A percentile compares a stretch with the other conserved stretches of the same genome.
phyloP scores from a whole-genome alignment of 345 rosid species.

The Capsella bursapastoris region DNA sequence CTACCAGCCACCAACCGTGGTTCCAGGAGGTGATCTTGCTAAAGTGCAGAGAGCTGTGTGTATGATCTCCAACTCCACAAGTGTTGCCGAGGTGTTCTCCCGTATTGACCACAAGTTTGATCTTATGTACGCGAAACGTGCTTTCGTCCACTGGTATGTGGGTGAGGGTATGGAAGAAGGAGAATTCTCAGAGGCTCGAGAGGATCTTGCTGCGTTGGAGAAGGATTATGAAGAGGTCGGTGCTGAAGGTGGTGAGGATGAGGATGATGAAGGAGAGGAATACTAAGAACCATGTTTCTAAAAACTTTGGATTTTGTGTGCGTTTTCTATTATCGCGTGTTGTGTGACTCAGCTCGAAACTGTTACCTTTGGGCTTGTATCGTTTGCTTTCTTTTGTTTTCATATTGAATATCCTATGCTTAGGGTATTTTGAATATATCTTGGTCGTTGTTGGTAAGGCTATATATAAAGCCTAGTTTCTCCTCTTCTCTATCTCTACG shows the following conservation, averaged over 20 bases:
- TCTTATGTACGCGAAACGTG: constrained; percentile 78
- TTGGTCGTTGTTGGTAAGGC: too few species aligned
- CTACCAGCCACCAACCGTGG: constrained; percentile 84
- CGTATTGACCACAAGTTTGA: constrained; percentile 80
- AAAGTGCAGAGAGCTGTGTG: constrained; percentile 82
- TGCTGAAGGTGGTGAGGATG: constrained; percentile 76
- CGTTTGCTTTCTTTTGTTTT: too few species aligned
- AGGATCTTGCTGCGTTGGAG: constrained; percentile 80
- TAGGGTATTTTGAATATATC: too few species aligned
- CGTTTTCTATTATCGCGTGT: neutral
- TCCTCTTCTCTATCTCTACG: too few species aligned
- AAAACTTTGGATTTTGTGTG: neutral
- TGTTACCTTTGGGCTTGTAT: constrained; percentile 4
- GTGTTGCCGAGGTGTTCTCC: constrained; percentile 78
- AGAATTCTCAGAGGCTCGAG: constrained; percentile 80
- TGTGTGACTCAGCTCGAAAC: constrained; percentile 22
- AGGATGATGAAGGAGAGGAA: constrained; percentile 64
- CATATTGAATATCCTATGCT: too few species aligned
- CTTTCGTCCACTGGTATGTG: constrained; percentile 81
- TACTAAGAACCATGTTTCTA: constrained; percentile 36
- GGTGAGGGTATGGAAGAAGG: constrained; percentile 94
- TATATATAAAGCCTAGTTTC: too few species aligned
- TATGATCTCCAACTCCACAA: constrained; percentile 81
- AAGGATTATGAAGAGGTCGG: constrained; percentile 84
- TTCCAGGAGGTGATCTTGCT: constrained; percentile 83